Evolutionary conservation across 75 land plant genomes (phyloP).

Genomic region (Picea sitchensis): DNA sequence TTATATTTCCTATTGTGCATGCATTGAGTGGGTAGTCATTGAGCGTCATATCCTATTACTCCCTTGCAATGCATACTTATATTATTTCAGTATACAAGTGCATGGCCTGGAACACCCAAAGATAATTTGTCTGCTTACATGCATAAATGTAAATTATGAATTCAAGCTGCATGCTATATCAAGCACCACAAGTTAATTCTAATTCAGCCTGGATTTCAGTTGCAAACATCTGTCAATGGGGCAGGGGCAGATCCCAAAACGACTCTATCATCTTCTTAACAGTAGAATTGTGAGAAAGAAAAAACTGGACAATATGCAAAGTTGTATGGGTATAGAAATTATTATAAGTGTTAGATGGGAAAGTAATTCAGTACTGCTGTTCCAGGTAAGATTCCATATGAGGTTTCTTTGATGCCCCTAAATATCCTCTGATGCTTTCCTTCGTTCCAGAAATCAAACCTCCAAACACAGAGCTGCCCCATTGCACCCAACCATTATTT

Average conservation of each 20-base stretch:
- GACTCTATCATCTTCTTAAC: neutral
- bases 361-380: constrained; percentile 7
- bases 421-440: constrained; percentile 20
- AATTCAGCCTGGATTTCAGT: neutral
- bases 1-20: too few species aligned
- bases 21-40: too few species aligned
- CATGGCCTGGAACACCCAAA: neutral
- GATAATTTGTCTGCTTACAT: neutral
- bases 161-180: neutral
- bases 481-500: constrained; percentile 30
- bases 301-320: too few species aligned
- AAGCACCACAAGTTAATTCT: neutral
- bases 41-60: too few species aligned
- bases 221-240: neutral
- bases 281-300: neutral
- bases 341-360: neutral
- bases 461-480: constrained; percentile 43
- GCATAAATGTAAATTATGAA: neutral
- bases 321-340: neutral
- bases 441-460: constrained; percentile 29
- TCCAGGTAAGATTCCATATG: neutral
- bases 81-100: neutral
- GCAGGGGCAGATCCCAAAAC: neutral
- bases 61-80: neutral
- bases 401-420: constrained; percentile 19